Percentiles rank a stretch among this genome's conserved stretches.
Conservation (phyloP, 2,329 filamentous ascomycete species). For the Cordyceps fumosorosea region DNA sequence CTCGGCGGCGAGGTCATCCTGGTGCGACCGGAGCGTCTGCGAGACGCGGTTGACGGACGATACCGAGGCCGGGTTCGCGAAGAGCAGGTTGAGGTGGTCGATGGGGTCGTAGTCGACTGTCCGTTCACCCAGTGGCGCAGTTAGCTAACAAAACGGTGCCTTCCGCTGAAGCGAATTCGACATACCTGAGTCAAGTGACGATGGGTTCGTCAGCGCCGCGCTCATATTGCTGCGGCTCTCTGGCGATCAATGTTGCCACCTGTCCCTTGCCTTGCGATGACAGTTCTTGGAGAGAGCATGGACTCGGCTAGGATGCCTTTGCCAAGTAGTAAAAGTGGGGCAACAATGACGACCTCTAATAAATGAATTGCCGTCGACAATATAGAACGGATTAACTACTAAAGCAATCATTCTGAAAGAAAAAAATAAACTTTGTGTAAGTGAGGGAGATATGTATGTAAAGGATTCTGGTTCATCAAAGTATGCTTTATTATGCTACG, state of each 20-base stretch:
- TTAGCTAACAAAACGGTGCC: background rate
- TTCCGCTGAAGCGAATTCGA: background rate
- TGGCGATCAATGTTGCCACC: background rate
- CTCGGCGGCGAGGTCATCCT: slow-evolving; percentile 74
- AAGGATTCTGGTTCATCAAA: too few relatives aligned
- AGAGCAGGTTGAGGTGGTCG: slow-evolving; percentile 86
- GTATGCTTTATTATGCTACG: too few relatives aligned
- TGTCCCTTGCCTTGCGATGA: background rate
- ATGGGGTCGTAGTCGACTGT: slow-evolving; percentile 84
- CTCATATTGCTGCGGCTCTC: slow-evolving; percentile 10
- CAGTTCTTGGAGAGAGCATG: background rate
- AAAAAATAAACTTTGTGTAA: too few relatives aligned
- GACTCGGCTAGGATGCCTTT: background rate
- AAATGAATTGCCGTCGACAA: background rate
- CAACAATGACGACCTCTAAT: background rate
- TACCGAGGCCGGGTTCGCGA: slow-evolving; percentile 81
- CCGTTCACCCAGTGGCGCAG: background rate
- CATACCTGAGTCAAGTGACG: slow-evolving; percentile 13
- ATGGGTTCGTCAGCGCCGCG: slow-evolving; percentile 7
- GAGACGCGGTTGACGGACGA: slow-evolving; percentile 69
- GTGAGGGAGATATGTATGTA: too few relatives aligned
- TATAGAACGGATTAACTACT: too few relatives aligned
- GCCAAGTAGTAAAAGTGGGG: background rate
- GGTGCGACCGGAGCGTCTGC: slow-evolving; percentile 64
- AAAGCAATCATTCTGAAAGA: too few relatives aligned